Evolutionary conservation across 768 basidiomycete species (phyloP).

Genomic region (Tulasnella sp.): DNA sequence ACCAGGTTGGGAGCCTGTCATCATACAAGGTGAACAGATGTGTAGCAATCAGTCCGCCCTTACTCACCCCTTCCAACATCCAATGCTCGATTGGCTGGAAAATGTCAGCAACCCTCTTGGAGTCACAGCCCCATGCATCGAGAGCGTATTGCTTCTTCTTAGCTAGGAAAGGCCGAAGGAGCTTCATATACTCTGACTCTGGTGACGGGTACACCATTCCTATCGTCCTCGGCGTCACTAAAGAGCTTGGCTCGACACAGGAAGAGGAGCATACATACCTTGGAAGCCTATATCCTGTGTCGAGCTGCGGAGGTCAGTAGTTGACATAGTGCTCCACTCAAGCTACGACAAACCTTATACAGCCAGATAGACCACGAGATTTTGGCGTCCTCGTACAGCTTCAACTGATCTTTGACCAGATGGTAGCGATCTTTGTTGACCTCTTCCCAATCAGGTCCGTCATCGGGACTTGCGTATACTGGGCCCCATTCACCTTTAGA

Average conservation of each 20-base stretch:
- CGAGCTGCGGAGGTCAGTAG: neutral
- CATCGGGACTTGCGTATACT: conserved; percentile 56
- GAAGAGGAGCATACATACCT: conserved; percentile 15
- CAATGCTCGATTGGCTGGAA: conserved; percentile 57
- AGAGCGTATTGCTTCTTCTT: conserved; percentile 70
- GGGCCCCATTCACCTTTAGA: conserved; percentile 63
- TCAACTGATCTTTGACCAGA: conserved; percentile 62
- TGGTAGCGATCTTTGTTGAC: conserved; percentile 55
- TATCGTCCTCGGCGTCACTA: conserved; percentile 38
- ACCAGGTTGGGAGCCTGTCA: conserved; percentile 30
- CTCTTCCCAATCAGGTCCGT: conserved; percentile 43
- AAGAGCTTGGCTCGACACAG: neutral
- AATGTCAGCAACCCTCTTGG: conserved; percentile 38
- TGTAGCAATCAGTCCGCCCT: too few species aligned
- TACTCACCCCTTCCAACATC: conserved; percentile 20
- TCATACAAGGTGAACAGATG: too few species aligned
- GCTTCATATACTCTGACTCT: conserved; percentile 58
- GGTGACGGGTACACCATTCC: conserved; percentile 69
- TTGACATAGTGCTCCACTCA: too few species aligned
- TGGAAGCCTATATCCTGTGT: conserved; percentile 44
- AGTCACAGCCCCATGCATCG: conserved; percentile 71
- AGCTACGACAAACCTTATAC: conserved; percentile 43
- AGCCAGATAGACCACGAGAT: conserved; percentile 69
- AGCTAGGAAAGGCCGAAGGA: conserved; percentile 54
- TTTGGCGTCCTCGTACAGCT: conserved; percentile 50